Percentiles rank a stretch among this genome's conserved stretches.
phyloP scores from a whole-genome alignment of 2,329 filamentous ascomycete genomes.

The Apiospora hydei region DNA sequence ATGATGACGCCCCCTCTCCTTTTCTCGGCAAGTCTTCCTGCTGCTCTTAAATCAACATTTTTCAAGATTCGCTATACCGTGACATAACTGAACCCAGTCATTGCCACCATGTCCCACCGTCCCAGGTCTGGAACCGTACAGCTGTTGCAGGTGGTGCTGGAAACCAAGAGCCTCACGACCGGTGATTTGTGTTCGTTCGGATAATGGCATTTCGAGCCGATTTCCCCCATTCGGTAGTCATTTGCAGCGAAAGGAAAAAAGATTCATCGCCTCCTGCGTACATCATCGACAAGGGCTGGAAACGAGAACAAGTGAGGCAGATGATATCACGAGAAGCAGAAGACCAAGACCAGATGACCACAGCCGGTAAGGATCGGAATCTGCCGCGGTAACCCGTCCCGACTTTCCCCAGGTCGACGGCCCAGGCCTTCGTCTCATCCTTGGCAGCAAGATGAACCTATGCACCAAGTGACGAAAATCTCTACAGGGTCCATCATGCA shows the following conservation, averaged over 20 bases:
- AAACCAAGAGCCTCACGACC: no score
- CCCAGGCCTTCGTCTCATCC: neutral
- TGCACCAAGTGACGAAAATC: no score
- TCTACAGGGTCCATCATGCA: neutral
- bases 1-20: neutral
- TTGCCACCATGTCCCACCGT: neutral
- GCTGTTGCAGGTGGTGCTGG: neutral
- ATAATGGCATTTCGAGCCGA: conserved; percentile 1
- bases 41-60: neutral
- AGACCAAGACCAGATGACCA: neutral
- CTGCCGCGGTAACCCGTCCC: neutral
- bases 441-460: neutral
- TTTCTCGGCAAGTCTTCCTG: neutral
- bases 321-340: neutral
- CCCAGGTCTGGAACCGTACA: neutral
- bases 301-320: neutral
- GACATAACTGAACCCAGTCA: neutral
- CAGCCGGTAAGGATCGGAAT: neutral
- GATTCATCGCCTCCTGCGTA: neutral
- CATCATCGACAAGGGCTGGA: neutral
- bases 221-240: neutral
- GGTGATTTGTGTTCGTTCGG: neutral
- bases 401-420: neutral
- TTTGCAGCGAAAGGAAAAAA: neutral
- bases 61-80: neutral